These are phyloP conservation scores for Yarrowia sp. DNA, from an alignment of 805 yeast genomes.

Conservation along the genomic window DNA sequence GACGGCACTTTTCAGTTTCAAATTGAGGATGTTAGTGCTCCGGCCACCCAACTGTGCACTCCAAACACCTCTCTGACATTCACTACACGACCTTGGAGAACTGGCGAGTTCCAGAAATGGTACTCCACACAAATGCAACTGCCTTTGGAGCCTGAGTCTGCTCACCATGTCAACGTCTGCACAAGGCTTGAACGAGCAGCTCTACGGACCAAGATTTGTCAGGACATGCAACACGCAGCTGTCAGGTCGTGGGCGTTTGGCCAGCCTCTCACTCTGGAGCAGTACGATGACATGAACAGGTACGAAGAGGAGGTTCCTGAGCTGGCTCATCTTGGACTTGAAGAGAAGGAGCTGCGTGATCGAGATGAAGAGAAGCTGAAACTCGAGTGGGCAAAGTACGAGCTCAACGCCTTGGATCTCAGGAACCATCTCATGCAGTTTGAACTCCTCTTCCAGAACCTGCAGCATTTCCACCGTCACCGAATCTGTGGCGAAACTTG, in stretches of 20 bases:
- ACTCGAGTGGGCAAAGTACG: background rate
- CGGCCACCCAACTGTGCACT: too few species aligned
- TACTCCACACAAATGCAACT: background rate
- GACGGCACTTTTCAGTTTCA: too few species aligned
- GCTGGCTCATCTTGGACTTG: background rate
- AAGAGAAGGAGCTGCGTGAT: background rate
- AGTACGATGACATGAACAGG: background rate
- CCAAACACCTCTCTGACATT: too few species aligned
- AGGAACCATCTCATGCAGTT: background rate
- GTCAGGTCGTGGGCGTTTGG: background rate
- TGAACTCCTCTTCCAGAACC: background rate
- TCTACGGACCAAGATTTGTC: background rate
- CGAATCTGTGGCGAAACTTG: background rate
- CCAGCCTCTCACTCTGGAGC: background rate
- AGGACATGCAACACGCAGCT: background rate
- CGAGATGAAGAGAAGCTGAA: background rate
- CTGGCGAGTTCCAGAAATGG: background rate
- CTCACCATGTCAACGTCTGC: background rate
- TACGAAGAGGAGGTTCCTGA: background rate
- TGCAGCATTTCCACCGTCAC: background rate
- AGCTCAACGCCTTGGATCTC: background rate
- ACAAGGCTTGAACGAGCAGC: background rate
- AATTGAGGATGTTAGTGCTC: too few species aligned
- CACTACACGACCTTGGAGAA: background rate
- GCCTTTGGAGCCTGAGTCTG: background rate